Conservation (phyloP, 371 early-diverging fungal genomes). For the Chytridiales sp. region DNA sequence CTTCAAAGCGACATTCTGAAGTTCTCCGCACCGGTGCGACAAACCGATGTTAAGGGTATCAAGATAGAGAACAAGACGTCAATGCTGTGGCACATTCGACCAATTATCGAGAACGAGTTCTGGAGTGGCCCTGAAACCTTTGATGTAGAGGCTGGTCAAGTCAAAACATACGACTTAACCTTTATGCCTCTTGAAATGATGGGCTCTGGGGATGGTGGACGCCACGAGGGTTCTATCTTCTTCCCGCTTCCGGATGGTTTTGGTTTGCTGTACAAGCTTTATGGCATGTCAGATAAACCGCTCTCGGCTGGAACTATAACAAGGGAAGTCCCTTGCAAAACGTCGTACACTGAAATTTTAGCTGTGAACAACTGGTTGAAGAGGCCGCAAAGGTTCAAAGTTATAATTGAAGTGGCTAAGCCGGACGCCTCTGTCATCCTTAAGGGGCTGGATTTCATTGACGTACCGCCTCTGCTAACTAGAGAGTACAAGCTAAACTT, state of each 20-base stretch:
- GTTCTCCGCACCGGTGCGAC: slow-evolving; percentile 50
- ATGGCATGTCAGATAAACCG: slow-evolving; percentile 54
- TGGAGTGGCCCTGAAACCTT: slow-evolving; percentile 51
- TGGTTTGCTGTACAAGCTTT: slow-evolving; percentile 53
- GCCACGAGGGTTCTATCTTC: slow-evolving; percentile 57
- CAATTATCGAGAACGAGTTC: slow-evolving; percentile 55
- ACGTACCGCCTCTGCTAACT: slow-evolving; percentile 43
- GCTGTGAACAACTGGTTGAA: slow-evolving; percentile 54
- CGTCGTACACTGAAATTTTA: slow-evolving; percentile 45
- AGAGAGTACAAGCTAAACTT: slow-evolving; percentile 54
- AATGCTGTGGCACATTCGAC: slow-evolving; percentile 48
- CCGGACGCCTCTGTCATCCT: slow-evolving; percentile 51
- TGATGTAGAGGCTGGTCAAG: slow-evolving; percentile 50
- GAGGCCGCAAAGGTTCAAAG: slow-evolving; percentile 47
- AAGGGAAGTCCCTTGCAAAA: slow-evolving; percentile 55
- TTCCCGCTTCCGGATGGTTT: slow-evolving; percentile 59
- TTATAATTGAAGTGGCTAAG: slow-evolving; percentile 45
- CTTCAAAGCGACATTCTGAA: slow-evolving; percentile 48
- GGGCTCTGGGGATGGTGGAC: slow-evolving; percentile 49
- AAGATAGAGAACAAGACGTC: slow-evolving; percentile 45
- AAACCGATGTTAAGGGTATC: slow-evolving; percentile 47
- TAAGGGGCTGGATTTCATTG: slow-evolving; percentile 54
- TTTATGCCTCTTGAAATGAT: slow-evolving; percentile 48
- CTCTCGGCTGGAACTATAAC: slow-evolving; percentile 41
- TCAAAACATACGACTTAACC: slow-evolving; percentile 47